Conservation (phyloP, 257 asterid genomes). For the Solanum commersonii region DNA sequence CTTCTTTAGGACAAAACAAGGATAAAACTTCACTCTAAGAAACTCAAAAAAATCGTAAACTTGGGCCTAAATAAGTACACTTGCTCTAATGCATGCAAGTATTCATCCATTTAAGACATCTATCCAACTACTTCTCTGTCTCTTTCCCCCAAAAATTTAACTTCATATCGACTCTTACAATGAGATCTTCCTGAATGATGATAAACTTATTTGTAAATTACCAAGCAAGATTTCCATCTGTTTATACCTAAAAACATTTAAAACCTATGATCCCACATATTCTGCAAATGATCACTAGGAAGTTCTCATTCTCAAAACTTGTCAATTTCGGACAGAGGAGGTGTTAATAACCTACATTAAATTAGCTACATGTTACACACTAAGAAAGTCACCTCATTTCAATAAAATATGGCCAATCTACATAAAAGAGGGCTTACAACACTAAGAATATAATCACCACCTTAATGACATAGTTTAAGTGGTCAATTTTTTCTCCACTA, state of each 20-base stretch:
- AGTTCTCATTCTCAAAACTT: not conserved
- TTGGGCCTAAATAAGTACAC: not conserved
- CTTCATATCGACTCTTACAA: not conserved
- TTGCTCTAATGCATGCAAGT: not conserved
- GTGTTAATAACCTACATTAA: not conserved
- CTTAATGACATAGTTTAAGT: not conserved
- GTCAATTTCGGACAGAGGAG: not conserved
- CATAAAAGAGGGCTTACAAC: not conserved
- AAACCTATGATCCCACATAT: not conserved
- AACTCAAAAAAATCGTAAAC: not conserved
- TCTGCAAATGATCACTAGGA: not conserved
- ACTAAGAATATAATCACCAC: not conserved
- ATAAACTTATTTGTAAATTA: not conserved
- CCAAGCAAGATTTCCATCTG: not conserved
- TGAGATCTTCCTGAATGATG: not conserved
- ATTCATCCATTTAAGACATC: not conserved
- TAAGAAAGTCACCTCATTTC: not conserved
- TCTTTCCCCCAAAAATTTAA: not conserved
- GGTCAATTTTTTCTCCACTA: not conserved
- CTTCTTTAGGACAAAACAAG: not conserved
- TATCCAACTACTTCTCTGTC: not conserved
- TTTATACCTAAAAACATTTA: not conserved
- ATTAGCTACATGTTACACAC: not conserved
- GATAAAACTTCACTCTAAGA: not conserved
- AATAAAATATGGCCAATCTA: not conserved